Evolutionary conservation across 371 early-diverging fungal species (phyloP).

Genomic region (Rhizomucor miehei): DNA sequence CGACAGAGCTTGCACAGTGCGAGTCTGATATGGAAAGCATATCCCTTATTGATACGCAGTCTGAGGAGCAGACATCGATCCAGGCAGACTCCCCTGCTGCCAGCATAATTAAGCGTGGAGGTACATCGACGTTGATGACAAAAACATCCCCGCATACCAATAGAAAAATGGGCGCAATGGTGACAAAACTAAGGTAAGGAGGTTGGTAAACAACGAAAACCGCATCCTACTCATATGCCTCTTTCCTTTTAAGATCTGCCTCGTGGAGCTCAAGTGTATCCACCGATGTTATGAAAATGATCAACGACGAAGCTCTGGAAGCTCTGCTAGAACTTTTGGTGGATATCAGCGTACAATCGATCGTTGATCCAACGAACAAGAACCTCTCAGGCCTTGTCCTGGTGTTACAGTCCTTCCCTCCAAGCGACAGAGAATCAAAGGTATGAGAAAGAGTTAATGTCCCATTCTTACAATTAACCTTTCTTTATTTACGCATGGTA

Average conservation of each 20-base stretch:
- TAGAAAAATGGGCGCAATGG: conserved; percentile 26
- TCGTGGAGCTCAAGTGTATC: not conserved
- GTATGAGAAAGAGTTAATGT: conserved; percentile 6
- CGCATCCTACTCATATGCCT: not conserved
- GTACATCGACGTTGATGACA: conserved; percentile 35
- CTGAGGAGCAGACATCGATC: conserved; percentile 5
- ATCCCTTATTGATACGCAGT: too few species aligned
- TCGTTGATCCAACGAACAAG: conserved; percentile 49
- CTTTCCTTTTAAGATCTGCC: conserved; percentile 1
- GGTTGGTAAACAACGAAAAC: too few species aligned
- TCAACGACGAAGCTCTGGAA: conserved; percentile 33
- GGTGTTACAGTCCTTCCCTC: conserved; percentile 31
- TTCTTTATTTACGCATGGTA: not conserved
- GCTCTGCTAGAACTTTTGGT: conserved; percentile 53
- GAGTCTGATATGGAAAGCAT: too few species aligned
- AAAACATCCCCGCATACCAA: conserved; percentile 48
- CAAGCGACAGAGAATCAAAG: conserved; percentile 38
- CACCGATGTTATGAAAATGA: conserved; percentile 6
- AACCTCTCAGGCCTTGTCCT: conserved; percentile 39
- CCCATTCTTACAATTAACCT: not conserved
- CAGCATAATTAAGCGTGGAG: conserved; percentile 47
- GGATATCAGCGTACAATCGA: conserved; percentile 51
- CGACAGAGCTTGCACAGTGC: conserved; percentile 7
- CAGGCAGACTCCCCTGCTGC: conserved; percentile 5
- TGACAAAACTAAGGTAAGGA: conserved; percentile 4